Conservation (phyloP, 1,284 basidiomycete genomes). For the Pyrrhoderma lamaoense region DNA sequence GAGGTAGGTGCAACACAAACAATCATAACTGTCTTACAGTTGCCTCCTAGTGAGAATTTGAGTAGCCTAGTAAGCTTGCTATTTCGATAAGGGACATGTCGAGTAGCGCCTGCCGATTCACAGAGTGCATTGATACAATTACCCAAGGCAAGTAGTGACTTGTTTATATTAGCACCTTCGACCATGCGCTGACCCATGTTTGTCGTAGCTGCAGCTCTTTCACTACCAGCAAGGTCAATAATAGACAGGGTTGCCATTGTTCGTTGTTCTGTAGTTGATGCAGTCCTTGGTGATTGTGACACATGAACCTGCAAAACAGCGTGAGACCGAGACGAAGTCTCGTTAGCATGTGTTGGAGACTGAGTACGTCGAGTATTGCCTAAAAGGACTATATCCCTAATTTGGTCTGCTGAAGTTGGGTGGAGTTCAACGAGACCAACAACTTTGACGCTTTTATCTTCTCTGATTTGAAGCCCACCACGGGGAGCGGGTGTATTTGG, state of each 20-base stretch:
- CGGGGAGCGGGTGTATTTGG: constrained; percentile 56
- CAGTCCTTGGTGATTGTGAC: constrained; percentile 77
- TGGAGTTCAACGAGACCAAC: constrained; percentile 74
- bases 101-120: constrained; percentile 74
- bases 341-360: constrained; percentile 90
- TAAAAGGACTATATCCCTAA: constrained; percentile 83
- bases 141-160: constrained; percentile 89
- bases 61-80: constrained; percentile 93
- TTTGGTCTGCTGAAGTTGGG: constrained; percentile 80
- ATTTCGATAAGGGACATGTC: constrained; percentile 92
- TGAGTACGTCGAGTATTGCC: constrained; percentile 87
- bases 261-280: constrained; percentile 69
- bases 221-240: constrained; percentile 94
- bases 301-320: constrained; percentile 94
- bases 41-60: constrained; percentile 94
- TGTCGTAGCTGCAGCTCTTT: constrained; percentile 87
- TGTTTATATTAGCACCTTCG: constrained; percentile 97
- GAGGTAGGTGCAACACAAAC: constrained; percentile 94
- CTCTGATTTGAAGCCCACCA: constrained; percentile 85
- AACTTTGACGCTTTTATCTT: constrained; percentile 89
- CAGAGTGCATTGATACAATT: constrained; percentile 97
- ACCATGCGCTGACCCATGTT: constrained; percentile 98
- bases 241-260: constrained; percentile 89
- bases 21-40: constrained; percentile 98
- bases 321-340: constrained; percentile 91